Evolutionary conservation across 75 land plant species (phyloP), one percentile per base, ranked within the genome.

Genomic region (Sequoiadendron giganteum): DNA sequence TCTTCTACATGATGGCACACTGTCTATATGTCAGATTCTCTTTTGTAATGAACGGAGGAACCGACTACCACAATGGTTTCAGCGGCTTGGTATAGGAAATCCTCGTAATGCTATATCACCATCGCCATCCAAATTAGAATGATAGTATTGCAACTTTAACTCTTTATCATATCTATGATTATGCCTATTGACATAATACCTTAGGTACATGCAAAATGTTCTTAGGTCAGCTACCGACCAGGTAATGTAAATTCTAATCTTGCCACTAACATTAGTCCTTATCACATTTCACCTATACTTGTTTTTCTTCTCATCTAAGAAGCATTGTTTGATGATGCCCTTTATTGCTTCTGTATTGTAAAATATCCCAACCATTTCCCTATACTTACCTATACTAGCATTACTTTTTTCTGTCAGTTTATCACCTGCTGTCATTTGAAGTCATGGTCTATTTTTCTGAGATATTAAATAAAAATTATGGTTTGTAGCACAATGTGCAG

Each of bases 51-150:
- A 93, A 83, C 92, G 91, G 10, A 92, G 89, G 90, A 90, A 94
- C 36, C 89, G 93, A 9, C 76, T 90, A n/a, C 89, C 56, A 85
- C 91, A 90, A 56, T 94, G 93, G 95, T 89, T 90, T 78, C 93
- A 91, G 25, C 91, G 91, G 91, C 94, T 92, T 25, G 89, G 90
- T 21, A 34, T 85, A 58, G 78, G 72, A 52, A 85, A 85, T 36
- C 73, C 72, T 85, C 39, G 58, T 34, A 85, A 85, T 85, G 58
- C 86, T 28, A 25, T 85, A 82, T 82, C 84, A 47, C 84, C 84
- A 11, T 82, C 84, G 1, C 84, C 84, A 82, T 49, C 84, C 48
- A 82, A 82, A 82, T 82, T 10, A 82, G 84, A 82, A 10, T 82
- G 48, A 82, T 6, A 11, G 15, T 82, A 54, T n/a, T 82, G n/a